Percentiles rank a stretch among this genome's conserved stretches.
Conservation (phyloP, 164 flowering plant species). For the Tetracentron sinense region DNA sequence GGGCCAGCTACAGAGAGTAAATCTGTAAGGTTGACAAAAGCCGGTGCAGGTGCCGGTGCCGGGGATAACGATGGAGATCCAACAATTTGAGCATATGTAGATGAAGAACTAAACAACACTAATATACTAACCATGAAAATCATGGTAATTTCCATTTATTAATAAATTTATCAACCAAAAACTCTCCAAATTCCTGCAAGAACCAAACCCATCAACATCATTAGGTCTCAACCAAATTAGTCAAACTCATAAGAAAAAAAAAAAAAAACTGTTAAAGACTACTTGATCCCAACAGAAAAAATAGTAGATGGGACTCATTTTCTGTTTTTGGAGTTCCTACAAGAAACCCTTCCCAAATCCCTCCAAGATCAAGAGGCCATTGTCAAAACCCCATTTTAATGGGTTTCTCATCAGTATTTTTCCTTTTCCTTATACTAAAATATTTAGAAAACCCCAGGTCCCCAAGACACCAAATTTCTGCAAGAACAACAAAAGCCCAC, state of each 20-base stretch:
- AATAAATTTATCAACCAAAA: not conserved
- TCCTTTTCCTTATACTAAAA: not conserved
- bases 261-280: not conserved
- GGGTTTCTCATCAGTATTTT: not conserved
- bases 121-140: slow-evolving; percentile 24
- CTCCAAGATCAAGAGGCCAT: not conserved
- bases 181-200: slow-evolving; percentile 37
- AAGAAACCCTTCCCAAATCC: not conserved
- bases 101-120: slow-evolving; percentile 24
- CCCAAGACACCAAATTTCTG: slow-evolving; percentile 6
- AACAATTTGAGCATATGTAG: slow-evolving; percentile 32
- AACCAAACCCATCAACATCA: slow-evolving; percentile 9
- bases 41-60: slow-evolving; percentile 80
- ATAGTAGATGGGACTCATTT: not conserved
- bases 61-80: slow-evolving; percentile 48
- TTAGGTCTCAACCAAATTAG: not conserved
- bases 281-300: too few species aligned
- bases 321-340: not conserved
- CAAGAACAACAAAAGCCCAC: not conserved
- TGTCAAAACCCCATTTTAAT: not conserved
- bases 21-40: slow-evolving; percentile 61
- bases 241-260: not conserved
- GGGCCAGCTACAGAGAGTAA: slow-evolving; percentile 84
- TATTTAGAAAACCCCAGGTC: too few species aligned
- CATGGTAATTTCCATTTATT: slow-evolving; percentile 30